Base-by-base conservation (phyloP, 192 early-diverging fungal species). In the Lobosporangium transversale region DNA sequence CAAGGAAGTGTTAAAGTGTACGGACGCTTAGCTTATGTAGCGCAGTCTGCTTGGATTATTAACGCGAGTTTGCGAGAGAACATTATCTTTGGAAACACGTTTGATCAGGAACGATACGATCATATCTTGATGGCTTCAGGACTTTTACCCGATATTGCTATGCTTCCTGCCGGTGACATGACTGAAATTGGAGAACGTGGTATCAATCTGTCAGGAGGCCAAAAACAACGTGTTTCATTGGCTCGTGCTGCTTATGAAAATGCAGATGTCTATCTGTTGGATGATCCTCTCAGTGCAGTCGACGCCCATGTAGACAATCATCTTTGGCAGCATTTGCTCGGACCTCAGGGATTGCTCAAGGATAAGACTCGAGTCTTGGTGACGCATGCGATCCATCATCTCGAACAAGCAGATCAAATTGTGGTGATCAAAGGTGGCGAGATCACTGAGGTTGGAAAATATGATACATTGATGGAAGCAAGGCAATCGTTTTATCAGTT, bases 101-200 rank as follows among this genome's bases (percentile, higher is more conserved):
- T 82, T 76, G 88, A 96, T 53, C 80, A 83, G 20, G 73, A 79
- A 5, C 93, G 89, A 24, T 98, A 96, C 59, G 86, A 92, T 9
- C 62, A 57, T 26, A 84, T 88, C 10, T 73, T 99, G 58, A 80
- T 85, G 24, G 93, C 92, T 3, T 97, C 95, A 73, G 89, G 91
- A 21, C 80, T 99, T 48, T 84, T 81, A 27, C 85, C 85, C 10
- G 97, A 99, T 83, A 78, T 99, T 15, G 89, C 87, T 4, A 93
- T 95, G 27, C 79, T 98, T 32, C 80, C 90, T 8, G 93, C 86
- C 14, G 95, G 95, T 11, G 97, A 99, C 79, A 70, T 86, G 79
- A 95, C 94, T 11, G 96, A 98, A 68, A 94, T 95, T 75, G 94
- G 95, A 44, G 94, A 95, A 68, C 86, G 88, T 62, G 96, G 96